Evolutionary conservation across 352 stramenopile species (phyloP).

Genomic region (Phytophthora quininea): DNA sequence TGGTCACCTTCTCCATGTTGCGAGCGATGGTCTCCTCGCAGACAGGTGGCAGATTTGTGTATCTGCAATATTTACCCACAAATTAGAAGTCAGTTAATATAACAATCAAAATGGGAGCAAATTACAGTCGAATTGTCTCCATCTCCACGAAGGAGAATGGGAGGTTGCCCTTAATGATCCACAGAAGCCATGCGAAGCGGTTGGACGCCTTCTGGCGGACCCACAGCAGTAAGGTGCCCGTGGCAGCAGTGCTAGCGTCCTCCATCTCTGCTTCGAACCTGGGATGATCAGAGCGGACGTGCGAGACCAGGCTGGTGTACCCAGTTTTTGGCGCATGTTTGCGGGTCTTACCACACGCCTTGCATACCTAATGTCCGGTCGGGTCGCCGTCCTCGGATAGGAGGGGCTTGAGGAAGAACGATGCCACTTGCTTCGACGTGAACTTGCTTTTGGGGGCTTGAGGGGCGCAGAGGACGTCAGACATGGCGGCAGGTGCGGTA

Average conservation of each 20-base stretch:
- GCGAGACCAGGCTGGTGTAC: background rate
- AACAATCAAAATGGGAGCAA: background rate
- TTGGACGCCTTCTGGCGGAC: constrained; percentile 4
- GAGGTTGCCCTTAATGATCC: background rate
- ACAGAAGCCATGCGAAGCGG: background rate
- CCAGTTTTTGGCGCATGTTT: constrained; percentile 1
- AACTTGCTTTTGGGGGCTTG: background rate
- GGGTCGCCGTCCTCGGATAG: background rate
- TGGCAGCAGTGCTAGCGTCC: background rate
- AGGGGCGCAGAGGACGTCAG: background rate
- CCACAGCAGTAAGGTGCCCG: background rate
- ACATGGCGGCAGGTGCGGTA: too few species aligned
- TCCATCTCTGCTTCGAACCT: background rate
- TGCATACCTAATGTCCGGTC: constrained; percentile 2
- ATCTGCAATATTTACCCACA: constrained; percentile 2
- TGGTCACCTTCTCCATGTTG: too few species aligned
- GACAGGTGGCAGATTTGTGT: background rate
- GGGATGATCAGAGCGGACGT: constrained; percentile 3
- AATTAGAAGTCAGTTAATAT: background rate
- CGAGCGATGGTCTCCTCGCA: background rate
- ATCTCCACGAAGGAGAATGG: constrained; percentile 5
- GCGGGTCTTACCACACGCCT: constrained; percentile 1
- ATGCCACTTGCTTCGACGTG: constrained; percentile 2
- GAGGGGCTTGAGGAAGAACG: constrained; percentile 7
- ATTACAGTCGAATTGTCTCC: constrained; percentile 1